phyloP scores from a whole-genome alignment of 2,329 filamentous ascomycete species.

The Mycogone perniciosa region DNA sequence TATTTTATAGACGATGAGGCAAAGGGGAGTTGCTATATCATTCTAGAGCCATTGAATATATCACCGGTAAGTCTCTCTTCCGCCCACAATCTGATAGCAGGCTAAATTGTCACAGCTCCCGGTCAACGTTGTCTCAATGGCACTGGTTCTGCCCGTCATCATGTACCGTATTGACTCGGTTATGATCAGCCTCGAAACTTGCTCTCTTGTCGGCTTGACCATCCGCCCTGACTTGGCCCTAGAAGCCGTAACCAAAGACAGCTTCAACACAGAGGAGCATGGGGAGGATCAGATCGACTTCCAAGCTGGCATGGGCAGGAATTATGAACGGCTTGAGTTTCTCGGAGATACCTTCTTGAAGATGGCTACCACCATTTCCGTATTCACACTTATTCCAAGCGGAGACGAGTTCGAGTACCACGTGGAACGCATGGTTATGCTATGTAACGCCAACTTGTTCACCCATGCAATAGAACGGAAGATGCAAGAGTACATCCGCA shows the following conservation, averaged over 20 bases:
- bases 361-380: conserved; percentile 85
- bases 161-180: conserved; percentile 78
- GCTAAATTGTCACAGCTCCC: conserved; percentile 48
- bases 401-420: conserved; percentile 84
- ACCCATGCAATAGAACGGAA: conserved; percentile 63
- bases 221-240: conserved; percentile 66
- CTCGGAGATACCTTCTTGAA: conserved; percentile 92
- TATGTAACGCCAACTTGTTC: conserved; percentile 89
- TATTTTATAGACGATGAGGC: conserved; percentile 45
- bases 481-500: conserved; percentile 70
- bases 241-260: conserved; percentile 89
- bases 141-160: conserved; percentile 72
- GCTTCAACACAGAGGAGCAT: conserved; percentile 73
- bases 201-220: conserved; percentile 54
- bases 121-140: conserved; percentile 62
- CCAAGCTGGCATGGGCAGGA: conserved; percentile 80
- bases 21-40: conserved; percentile 55
- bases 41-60: conserved; percentile 68
- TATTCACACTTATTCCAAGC: conserved; percentile 70
- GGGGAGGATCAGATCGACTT: conserved; percentile 62
- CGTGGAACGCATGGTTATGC: conserved; percentile 79
- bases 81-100: neutral
- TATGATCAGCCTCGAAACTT: conserved; percentile 73
- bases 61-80: conserved; percentile 57
- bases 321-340: conserved; percentile 92